Base-by-base conservation (phyloP, 2,329 filamentous ascomycete species). In the Cercospora zeina region DNA sequence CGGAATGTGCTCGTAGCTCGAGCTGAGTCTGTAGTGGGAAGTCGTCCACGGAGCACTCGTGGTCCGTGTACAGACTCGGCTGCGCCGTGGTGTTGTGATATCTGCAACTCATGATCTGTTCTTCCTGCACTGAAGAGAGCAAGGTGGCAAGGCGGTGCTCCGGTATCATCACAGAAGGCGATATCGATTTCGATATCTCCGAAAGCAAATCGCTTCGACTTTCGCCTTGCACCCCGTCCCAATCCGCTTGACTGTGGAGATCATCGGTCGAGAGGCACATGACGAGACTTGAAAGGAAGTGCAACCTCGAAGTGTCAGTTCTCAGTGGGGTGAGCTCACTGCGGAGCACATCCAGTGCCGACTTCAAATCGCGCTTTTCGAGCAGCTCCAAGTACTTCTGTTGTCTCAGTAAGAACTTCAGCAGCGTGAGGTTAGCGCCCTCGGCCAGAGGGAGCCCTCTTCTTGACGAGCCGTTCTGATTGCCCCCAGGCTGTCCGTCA, bases 321-420 rank as follows among this genome's bases (percentile, higher is more conserved):
- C 90, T 89, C 45, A 97, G 79, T 0, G 95, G 93, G 0, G 92
- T 95, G 59, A 99, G 79, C 78, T 99, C 93, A 65, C 86, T 87
- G 19, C 95, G 87, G 50, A 99, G 82, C n/a, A 97, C 91, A 71
- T 83, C 82, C 61, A 99, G 81, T 7, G 93, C 95, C 56, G 83
- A 82, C 13, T 83, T 83, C 8, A 90, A 85, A 69, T 97, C 87
- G 68, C 87, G 82, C 70, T 82, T 81, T 75, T 97, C 93, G 47
- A 99, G 79, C 8, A 96, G 80, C 78, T 99, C 95, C 31, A 99
- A 81, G 71, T 93, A 99, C 75, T 97, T 97, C 74, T 99, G 95
- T 73, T 96, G 90, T 66, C 93, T 85, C 70, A 99, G 81, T 80
- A 87, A 88, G 75, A 97, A 97, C 51, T 88, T 84, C 89, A 99